Conservation (phyloP, 2,329 filamentous ascomycete genomes). For the Dactylellina leptospora region DNA sequence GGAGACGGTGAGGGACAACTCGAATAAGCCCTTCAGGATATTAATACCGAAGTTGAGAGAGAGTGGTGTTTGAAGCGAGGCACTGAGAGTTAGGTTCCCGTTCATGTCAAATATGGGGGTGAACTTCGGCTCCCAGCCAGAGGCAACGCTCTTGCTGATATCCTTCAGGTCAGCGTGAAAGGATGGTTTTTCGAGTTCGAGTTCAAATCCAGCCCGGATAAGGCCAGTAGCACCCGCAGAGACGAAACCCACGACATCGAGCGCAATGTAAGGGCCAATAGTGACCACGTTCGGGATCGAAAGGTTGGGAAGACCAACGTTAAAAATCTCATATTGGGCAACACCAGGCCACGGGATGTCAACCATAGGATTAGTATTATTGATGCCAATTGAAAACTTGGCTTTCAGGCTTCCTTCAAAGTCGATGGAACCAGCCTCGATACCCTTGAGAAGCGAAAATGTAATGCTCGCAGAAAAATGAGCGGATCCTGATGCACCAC, state of each 20-base stretch:
- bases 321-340: slow-evolving; percentile 35
- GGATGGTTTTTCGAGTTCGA: slow-evolving; percentile 29
- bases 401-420: slow-evolving; percentile 47
- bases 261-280: slow-evolving; percentile 39
- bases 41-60: slow-evolving; percentile 52
- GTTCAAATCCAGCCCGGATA: slow-evolving; percentile 42
- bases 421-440: slow-evolving; percentile 44
- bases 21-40: slow-evolving; percentile 38
- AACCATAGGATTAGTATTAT: slow-evolving; percentile 32
- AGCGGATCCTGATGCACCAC: slow-evolving; percentile 30
- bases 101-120: slow-evolving; percentile 39
- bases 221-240: slow-evolving; percentile 31
- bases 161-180: slow-evolving; percentile 43
- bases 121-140: slow-evolving; percentile 45
- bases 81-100: slow-evolving; percentile 42
- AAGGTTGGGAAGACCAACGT: slow-evolving; percentile 35
- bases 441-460: slow-evolving; percentile 37
- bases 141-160: slow-evolving; percentile 20
- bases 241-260: slow-evolving; percentile 37
- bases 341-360: slow-evolving; percentile 14
- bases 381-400: slow-evolving; percentile 27
- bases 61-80: slow-evolving; percentile 28
- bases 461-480: slow-evolving; percentile 39
- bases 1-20: slow-evolving; percentile 22
- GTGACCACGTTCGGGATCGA: slow-evolving; percentile 41